A percentile compares a stretch with the other conserved stretches of the same genome.
phyloP scores from a whole-genome alignment of 176 grass and related monocot genomes.

The Urochloa ruziziensis region DNA sequence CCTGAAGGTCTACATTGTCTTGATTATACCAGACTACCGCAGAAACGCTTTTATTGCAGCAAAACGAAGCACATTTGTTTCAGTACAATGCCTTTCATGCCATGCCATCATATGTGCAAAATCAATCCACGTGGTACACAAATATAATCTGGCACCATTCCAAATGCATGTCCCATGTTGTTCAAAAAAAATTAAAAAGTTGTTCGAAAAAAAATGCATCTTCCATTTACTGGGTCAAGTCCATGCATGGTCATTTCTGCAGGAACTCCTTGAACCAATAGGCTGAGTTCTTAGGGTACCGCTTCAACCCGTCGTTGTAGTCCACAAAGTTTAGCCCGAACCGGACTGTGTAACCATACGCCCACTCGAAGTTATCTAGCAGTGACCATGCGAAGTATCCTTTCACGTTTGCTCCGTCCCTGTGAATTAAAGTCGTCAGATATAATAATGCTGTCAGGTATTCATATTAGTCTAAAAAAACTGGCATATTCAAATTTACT shows the following conservation, averaged over 20 bases:
- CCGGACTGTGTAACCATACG: slow-evolving; percentile 40
- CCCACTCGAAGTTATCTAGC: slow-evolving; percentile 65
- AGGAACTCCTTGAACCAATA: slow-evolving; percentile 64
- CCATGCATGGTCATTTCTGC: background rate
- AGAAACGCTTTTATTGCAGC: background rate
- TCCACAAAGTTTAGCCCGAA: slow-evolving; percentile 69
- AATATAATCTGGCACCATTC: background rate
- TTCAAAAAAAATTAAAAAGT: no score
- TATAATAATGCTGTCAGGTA: background rate
- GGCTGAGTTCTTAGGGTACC: slow-evolving; percentile 55
- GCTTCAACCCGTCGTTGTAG: slow-evolving; percentile 38
- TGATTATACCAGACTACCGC: no score
- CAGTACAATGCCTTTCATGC: background rate
- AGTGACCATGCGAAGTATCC: slow-evolving; percentile 30
- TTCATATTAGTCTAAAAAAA: background rate
- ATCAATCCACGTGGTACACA: background rate
- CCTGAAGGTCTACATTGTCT: no score
- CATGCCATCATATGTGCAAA: background rate
- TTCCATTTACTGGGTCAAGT: background rate
- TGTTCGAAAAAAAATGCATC: no score
- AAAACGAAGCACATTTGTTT: background rate
- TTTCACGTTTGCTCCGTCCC: slow-evolving; percentile 23
- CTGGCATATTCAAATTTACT: background rate
- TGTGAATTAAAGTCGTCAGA: background rate
- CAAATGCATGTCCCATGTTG: no score